These are phyloP conservation scores for Metschnikowia gelsemii DNA, from an alignment of 805 yeast species.

Conservation along the genomic window DNA sequence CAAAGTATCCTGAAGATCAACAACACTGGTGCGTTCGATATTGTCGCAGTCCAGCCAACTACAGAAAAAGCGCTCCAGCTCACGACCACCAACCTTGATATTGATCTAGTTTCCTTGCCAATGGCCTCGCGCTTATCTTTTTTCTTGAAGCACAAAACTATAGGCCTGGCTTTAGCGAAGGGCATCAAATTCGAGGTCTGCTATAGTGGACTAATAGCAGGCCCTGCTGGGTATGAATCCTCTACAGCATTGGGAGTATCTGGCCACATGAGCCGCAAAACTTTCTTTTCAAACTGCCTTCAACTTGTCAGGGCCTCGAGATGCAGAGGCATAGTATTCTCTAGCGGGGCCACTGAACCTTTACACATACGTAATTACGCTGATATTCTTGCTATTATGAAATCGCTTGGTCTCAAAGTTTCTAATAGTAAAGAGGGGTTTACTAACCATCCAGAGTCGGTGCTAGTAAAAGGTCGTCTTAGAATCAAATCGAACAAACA, in stretches of 20 bases:
- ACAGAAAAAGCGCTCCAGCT: constrained; percentile 77
- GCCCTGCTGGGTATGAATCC: constrained; percentile 29
- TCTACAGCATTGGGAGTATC: constrained; percentile 22
- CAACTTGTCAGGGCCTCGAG: constrained; percentile 80
- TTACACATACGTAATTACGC: constrained; percentile 61
- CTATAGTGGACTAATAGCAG: constrained; percentile 56
- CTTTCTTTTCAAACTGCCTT: constrained; percentile 67
- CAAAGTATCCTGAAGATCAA: constrained; percentile 54
- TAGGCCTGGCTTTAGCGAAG: constrained; percentile 77
- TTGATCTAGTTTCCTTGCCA: constrained; percentile 78
- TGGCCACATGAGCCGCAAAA: constrained; percentile 48
- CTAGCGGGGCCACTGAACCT: constrained; percentile 68
- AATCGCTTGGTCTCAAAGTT: constrained; percentile 67
- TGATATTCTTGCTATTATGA: constrained; percentile 66
- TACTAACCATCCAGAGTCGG: constrained; percentile 60
- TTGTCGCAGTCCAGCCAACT: constrained; percentile 77
- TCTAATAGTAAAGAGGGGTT: constrained; percentile 60
- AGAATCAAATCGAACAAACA: constrained; percentile 78
- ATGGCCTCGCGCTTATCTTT: constrained; percentile 65
- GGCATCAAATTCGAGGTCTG: constrained; percentile 82
- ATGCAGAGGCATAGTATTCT: constrained; percentile 71
- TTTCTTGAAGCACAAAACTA: constrained; percentile 77
- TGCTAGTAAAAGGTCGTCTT: constrained; percentile 69
- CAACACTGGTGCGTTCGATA: constrained; percentile 54
- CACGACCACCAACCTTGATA: constrained; percentile 71